phyloP scores from a whole-genome alignment of 2,329 filamentous ascomycete genomes.

The Trichophyton schoenleinii region DNA sequence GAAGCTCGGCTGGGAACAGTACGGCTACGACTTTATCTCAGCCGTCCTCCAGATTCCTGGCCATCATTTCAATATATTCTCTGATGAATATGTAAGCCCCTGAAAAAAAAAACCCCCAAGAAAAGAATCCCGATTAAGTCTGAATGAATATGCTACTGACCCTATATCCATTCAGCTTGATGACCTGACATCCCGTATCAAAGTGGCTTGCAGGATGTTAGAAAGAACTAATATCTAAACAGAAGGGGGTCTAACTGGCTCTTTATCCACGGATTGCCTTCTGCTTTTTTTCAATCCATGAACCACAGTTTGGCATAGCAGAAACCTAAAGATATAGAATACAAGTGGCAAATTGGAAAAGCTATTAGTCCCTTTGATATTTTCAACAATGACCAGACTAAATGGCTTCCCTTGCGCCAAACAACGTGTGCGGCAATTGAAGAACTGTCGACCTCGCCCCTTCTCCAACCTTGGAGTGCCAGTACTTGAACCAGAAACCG shows the following conservation, averaged over 20 bases:
- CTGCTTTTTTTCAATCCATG: background rate
- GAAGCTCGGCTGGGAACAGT: constrained; percentile 15
- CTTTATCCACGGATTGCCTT: background rate
- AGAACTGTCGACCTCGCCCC: background rate
- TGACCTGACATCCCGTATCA: constrained; percentile 11
- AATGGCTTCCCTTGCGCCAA: background rate
- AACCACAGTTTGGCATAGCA: background rate
- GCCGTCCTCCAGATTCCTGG: constrained; percentile 13
- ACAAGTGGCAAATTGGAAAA: background rate
- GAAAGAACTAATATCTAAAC: constrained; percentile 9
- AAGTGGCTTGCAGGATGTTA: constrained; percentile 13
- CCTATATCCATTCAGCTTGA: constrained; percentile 9
- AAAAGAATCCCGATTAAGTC: background rate
- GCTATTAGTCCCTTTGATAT: background rate
- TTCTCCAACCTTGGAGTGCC: background rate
- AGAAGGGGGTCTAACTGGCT: background rate
- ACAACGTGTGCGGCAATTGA: background rate
- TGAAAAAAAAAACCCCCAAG: too few species aligned
- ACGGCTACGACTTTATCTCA: constrained; percentile 12
- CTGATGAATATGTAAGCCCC: constrained; percentile 12
- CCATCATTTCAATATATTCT: constrained; percentile 16
- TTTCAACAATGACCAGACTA: background rate
- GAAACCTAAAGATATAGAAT: constrained; percentile 2
- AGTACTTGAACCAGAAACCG: background rate
- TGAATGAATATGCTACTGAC: background rate